Evolutionary conservation across 129 eudicot species (phyloP).

Genomic region (Calendula officinalis): DNA sequence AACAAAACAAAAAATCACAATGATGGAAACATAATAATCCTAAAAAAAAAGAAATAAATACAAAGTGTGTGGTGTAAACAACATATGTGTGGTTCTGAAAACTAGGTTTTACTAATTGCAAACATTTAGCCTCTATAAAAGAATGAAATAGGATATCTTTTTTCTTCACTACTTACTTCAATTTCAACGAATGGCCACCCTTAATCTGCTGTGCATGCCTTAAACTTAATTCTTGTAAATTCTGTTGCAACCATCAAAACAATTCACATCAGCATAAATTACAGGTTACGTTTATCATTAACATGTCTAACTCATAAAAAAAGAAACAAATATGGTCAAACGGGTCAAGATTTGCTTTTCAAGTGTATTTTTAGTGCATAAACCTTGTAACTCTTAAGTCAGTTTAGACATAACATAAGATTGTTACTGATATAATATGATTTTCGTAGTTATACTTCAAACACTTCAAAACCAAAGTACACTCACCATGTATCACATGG

Average conservation of each 20-base stretch:
- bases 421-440: too few species aligned
- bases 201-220: slow-evolving; percentile 36
- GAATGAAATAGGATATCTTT: slow-evolving; percentile 11
- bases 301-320: too few species aligned
- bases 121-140: slow-evolving; percentile 38
- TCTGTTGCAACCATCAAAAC: slow-evolving; percentile 33
- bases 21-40: slow-evolving; percentile 12
- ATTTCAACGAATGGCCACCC: slow-evolving; percentile 10
- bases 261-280: slow-evolving; percentile 11
- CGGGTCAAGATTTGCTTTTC: not conserved
- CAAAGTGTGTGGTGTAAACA: slow-evolving; percentile 26
- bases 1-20: slow-evolving; percentile 17
- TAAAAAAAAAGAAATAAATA: slow-evolving; percentile 28
- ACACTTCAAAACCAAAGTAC: too few species aligned
- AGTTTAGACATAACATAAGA: too few species aligned
- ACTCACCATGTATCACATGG: too few species aligned
- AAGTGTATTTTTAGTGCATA: too few species aligned
- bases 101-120: slow-evolving; percentile 31
- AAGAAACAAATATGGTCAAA: too few species aligned
- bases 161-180: slow-evolving; percentile 27
- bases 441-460: too few species aligned
- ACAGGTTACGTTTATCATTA: too few species aligned
- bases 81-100: slow-evolving; percentile 22
- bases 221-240: slow-evolving; percentile 44
- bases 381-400: too few species aligned